Conservation (phyloP, 331 rosid species). For the Erythrophleum ivorense region DNA sequence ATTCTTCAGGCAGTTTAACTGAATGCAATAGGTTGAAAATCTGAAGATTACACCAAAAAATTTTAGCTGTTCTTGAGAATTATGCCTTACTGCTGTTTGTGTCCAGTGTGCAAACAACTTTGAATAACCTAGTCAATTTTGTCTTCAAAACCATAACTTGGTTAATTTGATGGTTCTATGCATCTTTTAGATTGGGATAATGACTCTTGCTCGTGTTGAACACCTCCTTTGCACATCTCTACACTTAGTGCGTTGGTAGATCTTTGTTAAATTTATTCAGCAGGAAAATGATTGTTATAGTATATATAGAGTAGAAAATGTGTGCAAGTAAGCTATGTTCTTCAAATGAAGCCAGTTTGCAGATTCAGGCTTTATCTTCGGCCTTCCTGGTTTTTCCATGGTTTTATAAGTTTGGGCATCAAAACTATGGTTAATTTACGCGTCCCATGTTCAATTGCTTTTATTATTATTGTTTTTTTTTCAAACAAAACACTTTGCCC, state of each 20-base stretch:
- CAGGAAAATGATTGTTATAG: no score
- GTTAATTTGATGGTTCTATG: background rate
- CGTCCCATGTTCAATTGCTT: no score
- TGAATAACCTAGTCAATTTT: background rate
- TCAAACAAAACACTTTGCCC: no score
- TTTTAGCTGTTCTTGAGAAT: background rate
- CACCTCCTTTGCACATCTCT: background rate
- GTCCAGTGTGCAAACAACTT: background rate
- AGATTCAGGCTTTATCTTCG: no score
- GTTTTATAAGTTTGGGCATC: no score
- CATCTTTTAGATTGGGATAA: background rate
- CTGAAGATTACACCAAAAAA: background rate
- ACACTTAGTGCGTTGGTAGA: no score
- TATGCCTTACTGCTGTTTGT: background rate
- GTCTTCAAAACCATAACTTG: background rate
- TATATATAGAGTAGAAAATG: no score
- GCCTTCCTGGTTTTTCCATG: no score
- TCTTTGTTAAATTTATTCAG: background rate
- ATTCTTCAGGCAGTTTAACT: constrained; percentile 18
- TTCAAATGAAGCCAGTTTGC: no score
- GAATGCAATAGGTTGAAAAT: constrained; percentile 10
- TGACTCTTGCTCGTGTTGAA: background rate
- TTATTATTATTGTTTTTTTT: no score
- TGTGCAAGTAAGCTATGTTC: no score
- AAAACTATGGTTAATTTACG: no score